Evolutionary conservation across 176 grass and related monocot genomes (phyloP), one percentile per base, ranked within the genome.

Genomic region (Oryza nivara): DNA sequence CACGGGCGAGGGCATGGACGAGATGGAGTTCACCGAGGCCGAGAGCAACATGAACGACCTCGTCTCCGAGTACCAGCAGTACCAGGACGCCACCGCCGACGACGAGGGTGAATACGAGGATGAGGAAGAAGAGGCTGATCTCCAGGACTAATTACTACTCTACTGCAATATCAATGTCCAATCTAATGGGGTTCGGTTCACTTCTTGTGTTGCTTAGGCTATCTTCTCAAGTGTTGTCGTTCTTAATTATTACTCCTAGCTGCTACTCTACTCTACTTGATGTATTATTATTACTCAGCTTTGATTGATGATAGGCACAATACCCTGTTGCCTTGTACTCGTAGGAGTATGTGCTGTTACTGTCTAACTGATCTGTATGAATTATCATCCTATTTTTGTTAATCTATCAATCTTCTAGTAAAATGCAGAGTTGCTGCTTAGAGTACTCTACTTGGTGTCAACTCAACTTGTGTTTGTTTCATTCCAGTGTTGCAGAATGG

Each of bases 21-120:
- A 95, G 88, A 95, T 95, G 93, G 90, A 95, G 77, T 95, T 95
- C 77, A 92, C 93, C 0, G 93, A 95, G 86, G 90, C 93, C 0
- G 93, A 95, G 83, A 89, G 86, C 65, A 92, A 92, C 86, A 92
- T 92, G 90, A 92, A 92, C 74, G 90, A 92, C 56, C 81, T 92
- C 0, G 90, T 92, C 1, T 58, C 86, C 0, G 90, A 92, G 82
- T 92, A 92, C 68, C 90, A 92, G 90, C 90, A 92, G 66, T 92
- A 92, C 82, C 90, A 92, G 82, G 90, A 92, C n/a, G 90, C 86
- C 8, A 85, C 86, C 2, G 86, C 86, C 0, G 90, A 92, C 11
- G 90, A 92, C 73, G 90, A 92, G 43, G 67, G 32, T 1, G 90
- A 92, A 30, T 85, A 92, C 43, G 90, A 92, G 54, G 86, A 91